Evolutionary conservation across 192 early-diverging fungal genomes (phyloP).

Genomic region (Cladochytrium replicatum): DNA sequence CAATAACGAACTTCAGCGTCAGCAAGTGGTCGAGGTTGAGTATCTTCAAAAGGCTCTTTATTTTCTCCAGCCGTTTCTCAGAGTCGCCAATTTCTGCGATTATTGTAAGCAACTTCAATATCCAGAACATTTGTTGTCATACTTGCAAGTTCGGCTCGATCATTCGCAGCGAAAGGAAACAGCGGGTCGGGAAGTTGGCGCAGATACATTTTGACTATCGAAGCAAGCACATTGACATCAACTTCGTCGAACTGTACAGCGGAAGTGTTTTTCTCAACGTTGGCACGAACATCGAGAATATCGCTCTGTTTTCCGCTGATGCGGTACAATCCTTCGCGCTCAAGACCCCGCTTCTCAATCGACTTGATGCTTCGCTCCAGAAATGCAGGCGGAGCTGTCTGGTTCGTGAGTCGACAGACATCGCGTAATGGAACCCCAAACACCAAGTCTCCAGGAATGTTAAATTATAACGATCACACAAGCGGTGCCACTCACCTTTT

Average conservation of each 20-base stretch:
- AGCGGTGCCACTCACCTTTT: conserved; percentile 8
- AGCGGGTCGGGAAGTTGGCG: conserved; percentile 54
- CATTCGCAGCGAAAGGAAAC: conserved; percentile 40
- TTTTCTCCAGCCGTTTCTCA: too few species aligned
- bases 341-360: too few species aligned
- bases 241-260: conserved; percentile 25
- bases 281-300: conserved; percentile 11
- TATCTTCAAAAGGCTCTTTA: too few species aligned
- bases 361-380: too few species aligned
- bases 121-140: too few species aligned
- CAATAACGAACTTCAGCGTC: conserved; percentile 42
- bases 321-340: conserved; percentile 27
- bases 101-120: too few species aligned
- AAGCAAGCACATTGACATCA: conserved; percentile 51
- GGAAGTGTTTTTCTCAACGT: conserved; percentile 15
- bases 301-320: conserved; percentile 21
- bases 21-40: too few species aligned
- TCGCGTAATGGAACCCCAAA: conserved; percentile 23
- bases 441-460: conserved; percentile 21
- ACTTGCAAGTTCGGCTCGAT: conserved; percentile 45
- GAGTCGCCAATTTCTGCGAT: too few species aligned
- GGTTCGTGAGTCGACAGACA: neutral
- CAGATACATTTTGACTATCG: conserved; percentile 54
- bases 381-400: too few species aligned
- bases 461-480: conserved; percentile 4